Conservation (phyloP, 2,329 filamentous ascomycete genomes). For the Gaeumannomyces sp. region DNA sequence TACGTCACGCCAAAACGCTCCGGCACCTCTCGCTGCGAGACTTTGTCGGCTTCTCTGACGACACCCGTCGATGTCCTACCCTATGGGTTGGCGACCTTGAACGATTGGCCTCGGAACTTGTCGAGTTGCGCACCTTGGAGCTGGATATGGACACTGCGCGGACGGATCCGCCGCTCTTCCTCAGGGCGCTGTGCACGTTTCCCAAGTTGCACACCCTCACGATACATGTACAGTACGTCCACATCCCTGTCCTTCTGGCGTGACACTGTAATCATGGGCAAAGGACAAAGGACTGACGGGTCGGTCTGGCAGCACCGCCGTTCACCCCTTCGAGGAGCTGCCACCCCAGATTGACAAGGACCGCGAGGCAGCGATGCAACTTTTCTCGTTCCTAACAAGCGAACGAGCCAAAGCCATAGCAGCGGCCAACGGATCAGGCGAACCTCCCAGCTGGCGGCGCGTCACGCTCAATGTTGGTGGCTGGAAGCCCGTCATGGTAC, state of each 20-base stretch:
- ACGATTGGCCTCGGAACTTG: slow-evolving; percentile 26
- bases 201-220: slow-evolving; percentile 32
- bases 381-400: slow-evolving; percentile 27
- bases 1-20: slow-evolving; percentile 32
- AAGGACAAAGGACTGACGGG: neutral
- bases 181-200: slow-evolving; percentile 33
- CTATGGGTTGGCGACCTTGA: slow-evolving; percentile 28
- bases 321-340: slow-evolving; percentile 26
- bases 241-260: neutral
- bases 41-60: slow-evolving; percentile 38
- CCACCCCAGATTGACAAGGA: slow-evolving; percentile 29
- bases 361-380: slow-evolving; percentile 28
- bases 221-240: slow-evolving; percentile 33
- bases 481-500: slow-evolving; percentile 39
- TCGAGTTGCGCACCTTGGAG: slow-evolving; percentile 34
- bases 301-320: slow-evolving; percentile 23
- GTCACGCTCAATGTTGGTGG: slow-evolving; percentile 43
- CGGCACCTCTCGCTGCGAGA: slow-evolving; percentile 36
- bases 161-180: slow-evolving; percentile 28
- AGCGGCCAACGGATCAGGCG: neutral
- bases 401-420: slow-evolving; percentile 17
- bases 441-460: slow-evolving; percentile 26
- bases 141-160: slow-evolving; percentile 38
- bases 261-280: too few relatives aligned
- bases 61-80: slow-evolving; percentile 35